These are phyloP conservation scores for Coffea eugenioides DNA, from an alignment of 257 asterid species.

Conservation along the genomic window DNA sequence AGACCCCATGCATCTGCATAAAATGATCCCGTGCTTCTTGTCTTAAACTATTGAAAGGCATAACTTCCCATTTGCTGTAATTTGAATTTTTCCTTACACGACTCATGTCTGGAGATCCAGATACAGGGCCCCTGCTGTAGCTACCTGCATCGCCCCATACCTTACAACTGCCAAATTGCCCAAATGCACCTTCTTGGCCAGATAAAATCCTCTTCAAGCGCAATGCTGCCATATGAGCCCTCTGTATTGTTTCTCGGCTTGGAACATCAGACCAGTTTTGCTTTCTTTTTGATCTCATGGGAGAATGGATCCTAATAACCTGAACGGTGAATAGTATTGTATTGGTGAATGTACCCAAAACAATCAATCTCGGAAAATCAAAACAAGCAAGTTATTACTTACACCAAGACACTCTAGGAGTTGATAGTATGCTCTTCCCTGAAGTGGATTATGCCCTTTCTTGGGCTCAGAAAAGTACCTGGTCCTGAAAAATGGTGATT, in stretches of 20 bases:
- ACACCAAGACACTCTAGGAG: conserved; percentile 99
- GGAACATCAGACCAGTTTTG: conserved; percentile 93
- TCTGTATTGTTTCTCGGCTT: conserved; percentile 63
- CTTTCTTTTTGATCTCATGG: conserved; percentile 87
- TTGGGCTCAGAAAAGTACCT: conserved; percentile 93
- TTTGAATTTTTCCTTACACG: conserved; percentile 66
- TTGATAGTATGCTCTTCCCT: conserved; percentile 98
- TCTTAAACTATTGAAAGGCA: conserved; percentile 59
- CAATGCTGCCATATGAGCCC: conserved; percentile 80
- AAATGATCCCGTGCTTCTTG: conserved; percentile 62
- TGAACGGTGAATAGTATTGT: conserved; percentile 27
- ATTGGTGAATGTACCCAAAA: conserved; percentile 13
- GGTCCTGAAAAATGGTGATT: conserved; percentile 35
- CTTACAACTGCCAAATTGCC: conserved; percentile 79
- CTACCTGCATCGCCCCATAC: conserved; percentile 80
- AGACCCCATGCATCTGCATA: conserved; percentile 72
- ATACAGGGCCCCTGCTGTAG: conserved; percentile 65
- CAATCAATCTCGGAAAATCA: not conserved
- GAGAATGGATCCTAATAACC: conserved; percentile 98
- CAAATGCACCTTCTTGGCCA: conserved; percentile 42
- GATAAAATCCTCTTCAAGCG: conserved; percentile 51
- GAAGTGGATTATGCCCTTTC: conserved; percentile 99
- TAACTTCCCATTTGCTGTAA: conserved; percentile 84
- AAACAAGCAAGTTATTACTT: conserved; percentile 26
- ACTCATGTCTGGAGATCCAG: conserved; percentile 78